Conservation (phyloP, 2,329 filamentous ascomycete species). For the Lecanicillium sp. region DNA sequence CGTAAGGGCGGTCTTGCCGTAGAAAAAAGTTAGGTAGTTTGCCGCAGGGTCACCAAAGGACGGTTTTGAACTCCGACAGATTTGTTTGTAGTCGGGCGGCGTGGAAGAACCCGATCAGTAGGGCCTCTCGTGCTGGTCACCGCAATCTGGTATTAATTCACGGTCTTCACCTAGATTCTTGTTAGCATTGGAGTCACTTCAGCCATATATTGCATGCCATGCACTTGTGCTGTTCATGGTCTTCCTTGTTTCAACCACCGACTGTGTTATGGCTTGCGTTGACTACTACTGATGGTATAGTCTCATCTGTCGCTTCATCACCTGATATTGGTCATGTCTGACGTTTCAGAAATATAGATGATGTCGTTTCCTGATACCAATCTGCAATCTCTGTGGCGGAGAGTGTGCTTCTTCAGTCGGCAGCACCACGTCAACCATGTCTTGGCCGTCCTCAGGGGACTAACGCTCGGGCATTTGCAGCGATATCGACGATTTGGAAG, state of each 20-base stretch:
- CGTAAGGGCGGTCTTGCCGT: no score
- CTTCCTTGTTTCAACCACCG: constrained; percentile 1
- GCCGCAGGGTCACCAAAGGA: neutral
- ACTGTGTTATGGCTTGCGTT: constrained; percentile 2
- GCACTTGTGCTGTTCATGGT: neutral
- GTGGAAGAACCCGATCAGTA: neutral
- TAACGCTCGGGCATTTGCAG: neutral
- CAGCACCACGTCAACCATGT: neutral
- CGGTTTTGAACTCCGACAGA: neutral
- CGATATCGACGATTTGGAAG: neutral
- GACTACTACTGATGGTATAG: neutral
- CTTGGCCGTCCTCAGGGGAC: neutral
- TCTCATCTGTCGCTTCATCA: constrained; percentile 1
- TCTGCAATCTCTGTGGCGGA: neutral
- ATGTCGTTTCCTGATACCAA: constrained; percentile 1
- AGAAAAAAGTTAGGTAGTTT: neutral
- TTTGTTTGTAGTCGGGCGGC: neutral
- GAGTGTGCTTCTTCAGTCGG: neutral
- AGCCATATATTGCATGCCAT: neutral
- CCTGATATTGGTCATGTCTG: neutral
- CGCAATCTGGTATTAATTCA: neutral
- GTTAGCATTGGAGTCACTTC: constrained; percentile 1
- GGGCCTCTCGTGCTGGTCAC: neutral
- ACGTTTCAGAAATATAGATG: constrained; percentile 6
- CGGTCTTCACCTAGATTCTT: neutral